Evolutionary conservation across 2,329 filamentous ascomycete genomes (phyloP), one percentile per base, ranked within the genome.

Genomic region (Hirsutella thompsonii): DNA sequence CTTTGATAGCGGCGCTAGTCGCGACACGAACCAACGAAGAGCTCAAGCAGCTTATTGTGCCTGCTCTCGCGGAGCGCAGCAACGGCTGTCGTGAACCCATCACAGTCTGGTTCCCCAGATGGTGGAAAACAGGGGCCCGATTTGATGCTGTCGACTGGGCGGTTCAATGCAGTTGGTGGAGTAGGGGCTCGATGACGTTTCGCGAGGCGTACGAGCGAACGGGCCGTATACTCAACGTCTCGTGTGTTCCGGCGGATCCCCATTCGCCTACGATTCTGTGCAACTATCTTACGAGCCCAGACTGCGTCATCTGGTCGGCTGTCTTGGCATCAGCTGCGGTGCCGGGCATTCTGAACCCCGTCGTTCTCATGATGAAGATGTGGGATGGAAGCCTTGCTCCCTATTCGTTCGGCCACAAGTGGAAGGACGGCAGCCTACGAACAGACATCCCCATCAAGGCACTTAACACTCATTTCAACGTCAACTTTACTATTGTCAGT

Each of bases 221-320:
- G 0, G 92, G 92, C 0, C 82, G 92, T 18, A 92, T 96, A 46
- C 71, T 98, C 39, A 98, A 98, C 60, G 88, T 98, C 9, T 87
- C 86, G 5, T 98, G 92, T 58, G 87, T 98, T 2, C 92, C 92
- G 1, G 89, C 90, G 0, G 92, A 98, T 57, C 92, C 90, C 16
- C 88, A 98, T 61, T 93, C 86, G 35, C 90, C 76, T 8, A 79
- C 88, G 0, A 94, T 98, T 48, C 71, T 98, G 8, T 87, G 87
- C 55, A 98, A 98, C 62, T 94, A 96, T 58, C 74, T 95, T 26
- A 96, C 92, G 2, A 84, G 83, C 19, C 92, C 92, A 0, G 88
- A 98, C 64, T 98, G 92, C 56, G 92, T 98, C 33, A 93, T 98
- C 47, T 98, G 93, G 92, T 94, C 88, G 10, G 90, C 92, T 2